Evolutionary conservation across 495 filamentous ascomycete genomes (phyloP), one percentile per base, ranked within the genome.

Genomic region (Parathielavia hyrcaniae): DNA sequence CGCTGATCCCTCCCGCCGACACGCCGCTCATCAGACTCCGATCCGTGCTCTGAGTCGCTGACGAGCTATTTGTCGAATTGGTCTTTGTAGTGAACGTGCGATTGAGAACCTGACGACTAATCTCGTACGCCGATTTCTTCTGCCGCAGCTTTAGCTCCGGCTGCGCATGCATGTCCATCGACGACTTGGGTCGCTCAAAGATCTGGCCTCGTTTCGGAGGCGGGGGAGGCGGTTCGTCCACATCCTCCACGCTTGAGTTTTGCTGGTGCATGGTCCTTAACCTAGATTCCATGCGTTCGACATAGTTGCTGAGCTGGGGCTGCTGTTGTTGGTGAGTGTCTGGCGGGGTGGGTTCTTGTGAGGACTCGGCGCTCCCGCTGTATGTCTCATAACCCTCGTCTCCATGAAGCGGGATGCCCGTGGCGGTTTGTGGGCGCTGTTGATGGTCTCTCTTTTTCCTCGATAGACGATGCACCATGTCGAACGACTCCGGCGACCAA

Each of bases 401-500:
- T 16, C 75, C 60, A 4, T 75, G 68, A 20, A 78, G 74, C 14
- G 77, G 73, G 53, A 91, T 82, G 0, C 88, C 89, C 62, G 89
- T 75, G 0, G 90, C 85, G 13, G 88, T 92, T 55, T 85, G 74
- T 0, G 90, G 86, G 14, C 90, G 78, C 38, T 68, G 46, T 56
- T 75, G 61, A 3, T 63, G 66, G 32, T 66, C 63, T 20, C 51
- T 63, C 58, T 72, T 73, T 57, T 65, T 69, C 48, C 61, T 64
- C 16, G 75, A 73, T 17, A 69, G 72, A 41, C 71, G 69, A 52
- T 77, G 71, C 40, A 83, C 72, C 63, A 79, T 72, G 56, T 95
- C 86, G 66, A 92, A 97, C 8, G 86, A 87, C 64, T 96, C 90
- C 1, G 89, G 91, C 2, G 91, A 93, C 93, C 93, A 98, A 13